These are phyloP conservation scores for Penicillium palitans DNA, from an alignment of 2,329 filamentous ascomycete genomes.

Conservation along the genomic window DNA sequence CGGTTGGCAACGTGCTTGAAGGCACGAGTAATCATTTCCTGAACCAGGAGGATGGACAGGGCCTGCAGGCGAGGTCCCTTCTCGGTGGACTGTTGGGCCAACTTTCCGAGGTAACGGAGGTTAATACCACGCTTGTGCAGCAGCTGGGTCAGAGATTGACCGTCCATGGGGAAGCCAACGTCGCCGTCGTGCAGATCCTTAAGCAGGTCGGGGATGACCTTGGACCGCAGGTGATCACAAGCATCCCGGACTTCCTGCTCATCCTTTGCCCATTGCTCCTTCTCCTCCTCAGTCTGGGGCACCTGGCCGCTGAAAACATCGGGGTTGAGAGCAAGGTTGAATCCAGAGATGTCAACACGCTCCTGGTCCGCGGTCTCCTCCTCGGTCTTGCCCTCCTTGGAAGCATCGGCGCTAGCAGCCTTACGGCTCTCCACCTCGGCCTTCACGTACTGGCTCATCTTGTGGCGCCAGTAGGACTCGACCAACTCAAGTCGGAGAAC, in stretches of 20 bases:
- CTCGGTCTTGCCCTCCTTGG: slow-evolving; percentile 39
- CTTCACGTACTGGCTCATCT: slow-evolving; percentile 86
- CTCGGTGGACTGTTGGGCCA: slow-evolving; percentile 68
- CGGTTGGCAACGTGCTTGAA: slow-evolving; percentile 90
- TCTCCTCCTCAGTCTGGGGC: slow-evolving; percentile 88
- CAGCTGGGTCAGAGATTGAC: slow-evolving; percentile 81
- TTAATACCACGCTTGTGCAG: slow-evolving; percentile 98
- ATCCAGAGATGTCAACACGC: slow-evolving; percentile 81
- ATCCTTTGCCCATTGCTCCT: slow-evolving; percentile 76
- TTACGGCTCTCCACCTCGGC: slow-evolving; percentile 69
- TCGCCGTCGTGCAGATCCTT: slow-evolving; percentile 88
- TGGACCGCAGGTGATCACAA: slow-evolving; percentile 72
- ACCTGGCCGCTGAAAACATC: slow-evolving; percentile 92
- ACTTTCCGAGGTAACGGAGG: slow-evolving; percentile 86
- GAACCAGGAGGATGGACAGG: slow-evolving; percentile 72
- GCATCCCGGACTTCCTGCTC: slow-evolving; percentile 85
- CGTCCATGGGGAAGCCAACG: slow-evolving; percentile 97
- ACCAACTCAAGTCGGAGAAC: slow-evolving; percentile 88
- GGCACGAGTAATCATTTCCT: slow-evolving; percentile 92
- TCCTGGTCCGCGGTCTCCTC: slow-evolving; percentile 56
- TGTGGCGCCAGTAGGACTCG: slow-evolving; percentile 78
- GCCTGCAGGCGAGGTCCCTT: slow-evolving; percentile 72
- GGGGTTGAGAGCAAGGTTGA: slow-evolving; percentile 86
- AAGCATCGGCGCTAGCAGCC: slow-evolving; percentile 42
- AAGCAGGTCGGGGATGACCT: slow-evolving; percentile 80